A percentile compares a stretch with the other conserved stretches of the same genome.
Evolutionary conservation across 139 green algal species (phyloP).

Genomic region (Chlorella sp.): DNA sequence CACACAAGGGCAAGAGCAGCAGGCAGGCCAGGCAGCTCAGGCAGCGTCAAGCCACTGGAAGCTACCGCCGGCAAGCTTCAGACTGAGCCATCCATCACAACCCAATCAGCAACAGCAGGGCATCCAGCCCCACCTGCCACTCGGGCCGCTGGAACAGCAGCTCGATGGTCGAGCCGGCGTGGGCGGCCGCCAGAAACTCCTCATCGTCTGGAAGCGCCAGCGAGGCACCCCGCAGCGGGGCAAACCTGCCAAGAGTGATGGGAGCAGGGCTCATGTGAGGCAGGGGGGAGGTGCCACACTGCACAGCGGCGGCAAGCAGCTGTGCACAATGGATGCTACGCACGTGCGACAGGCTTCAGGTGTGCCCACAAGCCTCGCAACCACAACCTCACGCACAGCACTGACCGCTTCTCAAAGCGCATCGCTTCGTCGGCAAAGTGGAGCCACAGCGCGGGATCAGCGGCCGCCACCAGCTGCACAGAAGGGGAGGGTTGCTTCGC

Average conservation of each 20-base stretch:
- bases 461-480: conserved; percentile 30
- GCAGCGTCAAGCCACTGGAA: no score
- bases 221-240: conserved; percentile 28
- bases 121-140: conserved; percentile 33
- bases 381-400: neutral
- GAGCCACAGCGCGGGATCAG: conserved; percentile 46
- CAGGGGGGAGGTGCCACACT: neutral
- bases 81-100: no score
- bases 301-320: no score
- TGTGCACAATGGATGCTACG: no score
- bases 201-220: conserved; percentile 11
- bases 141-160: conserved; percentile 39
- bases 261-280: no score
- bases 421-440: conserved; percentile 53
- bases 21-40: no score
- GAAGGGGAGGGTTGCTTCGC: no score
- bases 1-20: no score
- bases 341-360: no score
- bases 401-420: conserved; percentile 52
- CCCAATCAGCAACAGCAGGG: no score
- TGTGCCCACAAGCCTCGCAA: neutral
- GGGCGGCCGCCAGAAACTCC: conserved; percentile 1
- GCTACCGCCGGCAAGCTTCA: no score
- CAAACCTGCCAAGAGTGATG: neutral
- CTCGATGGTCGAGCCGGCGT: conserved; percentile 31